These are phyloP conservation scores for Rhynchospora breviuscula DNA, from an alignment of 176 grass and related monocot genomes.

Conservation along the genomic window DNA sequence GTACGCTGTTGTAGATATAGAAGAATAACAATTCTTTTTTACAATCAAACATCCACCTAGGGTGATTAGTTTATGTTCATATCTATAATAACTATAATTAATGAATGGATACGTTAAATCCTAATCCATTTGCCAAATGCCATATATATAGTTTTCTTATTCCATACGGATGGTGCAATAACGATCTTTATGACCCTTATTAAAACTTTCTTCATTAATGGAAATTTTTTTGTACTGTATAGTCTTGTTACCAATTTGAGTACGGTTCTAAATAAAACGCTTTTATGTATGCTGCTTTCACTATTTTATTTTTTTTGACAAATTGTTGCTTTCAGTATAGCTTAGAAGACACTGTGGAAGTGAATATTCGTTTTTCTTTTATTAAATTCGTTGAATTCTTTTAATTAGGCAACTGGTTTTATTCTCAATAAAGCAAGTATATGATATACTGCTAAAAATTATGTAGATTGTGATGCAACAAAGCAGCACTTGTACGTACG, in stretches of 20 bases:
- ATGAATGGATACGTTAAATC: neutral
- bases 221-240: neutral
- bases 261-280: constrained; percentile 1
- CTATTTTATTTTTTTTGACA: neutral
- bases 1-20: neutral
- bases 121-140: neutral
- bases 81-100: neutral
- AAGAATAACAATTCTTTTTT: neutral
- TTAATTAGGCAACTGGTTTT: neutral
- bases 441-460: neutral
- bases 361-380: neutral
- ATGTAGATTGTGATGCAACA: neutral
- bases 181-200: neutral
- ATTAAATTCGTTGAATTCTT: neutral
- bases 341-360: neutral
- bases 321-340: no score
- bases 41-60: neutral
- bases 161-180: neutral
- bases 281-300: constrained; percentile 7
- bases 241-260: constrained; percentile 5
- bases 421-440: neutral
- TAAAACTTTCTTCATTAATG: constrained; percentile 1
- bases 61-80: neutral
- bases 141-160: neutral
- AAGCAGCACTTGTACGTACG: neutral